Base-by-base conservation (phyloP, 129 eudicot species). In the Helianthus tuberosus region DNA sequence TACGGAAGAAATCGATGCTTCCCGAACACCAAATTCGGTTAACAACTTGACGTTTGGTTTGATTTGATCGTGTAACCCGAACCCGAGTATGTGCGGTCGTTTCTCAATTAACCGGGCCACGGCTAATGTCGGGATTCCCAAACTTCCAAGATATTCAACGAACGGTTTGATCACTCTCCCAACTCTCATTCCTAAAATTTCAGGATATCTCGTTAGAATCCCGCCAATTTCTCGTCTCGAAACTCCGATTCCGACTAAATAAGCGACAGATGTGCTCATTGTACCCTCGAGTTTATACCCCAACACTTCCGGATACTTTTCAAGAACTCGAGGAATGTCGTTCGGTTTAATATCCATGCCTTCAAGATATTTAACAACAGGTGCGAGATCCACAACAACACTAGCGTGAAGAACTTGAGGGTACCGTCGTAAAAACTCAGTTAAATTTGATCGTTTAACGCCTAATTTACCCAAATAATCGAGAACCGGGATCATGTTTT, bases 221-320 rank as follows among this genome's bases (percentile, higher is more conserved):
- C 89, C 89, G 12, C 97, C 99, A 48, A 94, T 85, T 83, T 94
- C 99, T 80, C 97, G 82, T 84, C 96, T 91, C 38, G 96, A 85
- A 52, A 94, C 97, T 36, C 99, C 99, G 71, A 94, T 88, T 17
- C 95, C 97, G 46, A 94, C 96, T 78, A 94, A 79, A 83, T 90
- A 94, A 64, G 99, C 99, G 47, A 94, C 99, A 0, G 99, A 94
- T 14, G 99, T 94, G 68, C 99, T 94, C 99, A 94, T 94, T 14
- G 99, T 94, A 16, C 99, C 99, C 80, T 94, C 99, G 35, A 94
- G 97, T 81, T 91, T 94, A 60, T 90, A 94, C 39, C 99, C 99
- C 80, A 94, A 75, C 5, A 91, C 93, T 78, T 94, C 99, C 0
- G 99, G 99, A 65, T 91, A 94, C 78, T 69, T 90, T 86, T 90